Base-by-base conservation (phyloP, 2,329 filamentous ascomycete genomes). In the Eutypa lata region DNA sequence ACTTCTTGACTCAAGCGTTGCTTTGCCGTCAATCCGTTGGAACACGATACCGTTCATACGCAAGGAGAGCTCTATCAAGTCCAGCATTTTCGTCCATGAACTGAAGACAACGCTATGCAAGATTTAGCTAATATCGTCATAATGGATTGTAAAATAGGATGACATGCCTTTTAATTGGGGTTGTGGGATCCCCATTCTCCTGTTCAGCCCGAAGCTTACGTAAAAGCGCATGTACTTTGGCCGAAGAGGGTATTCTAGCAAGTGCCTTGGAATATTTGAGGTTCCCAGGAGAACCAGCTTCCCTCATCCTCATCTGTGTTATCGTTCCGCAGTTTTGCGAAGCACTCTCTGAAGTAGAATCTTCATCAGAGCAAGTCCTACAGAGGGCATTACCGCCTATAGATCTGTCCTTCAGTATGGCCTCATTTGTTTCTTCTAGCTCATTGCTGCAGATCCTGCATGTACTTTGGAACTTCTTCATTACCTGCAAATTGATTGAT, bases 71-170 rank as follows among this genome's bases (percentile, higher is more conserved):
- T 61, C 40, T 2, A 68, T 50, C 2, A 70, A 47, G 37, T 68
- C 53, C 0, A 71, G 56, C 66, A 70, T 70, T 52, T 52, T 38
- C 33, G 55, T 64, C 66, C 65, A 69, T 45, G 38, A 58, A 28
- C 50, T 62, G 53, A 68, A 68, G 2, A 68, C 49, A 2, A 69
- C 61, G 46, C 66, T 69, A 22, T 40, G n/a, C n/a, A n/a, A n/a
- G 18, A 13, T 50, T 43, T 43, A 43, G 5, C 3, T n/a, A 19
- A 21, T 21, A 10, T 8, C 16, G 38, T 13, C 3, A 19, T 43
- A 10, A 11, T 11, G 11, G 11, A 43, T 10, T 18, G 16, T 18
- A 16, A 21, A 43, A 11, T 43, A 21, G 11, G 38, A 11, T 43
- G 38, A 43, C 38, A 16, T 22, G 19, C 38, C 38, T 22, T 43